phyloP scores from a whole-genome alignment of 2,329 filamentous ascomycete genomes.

The Dryadomyces quercus-mongolicae region DNA sequence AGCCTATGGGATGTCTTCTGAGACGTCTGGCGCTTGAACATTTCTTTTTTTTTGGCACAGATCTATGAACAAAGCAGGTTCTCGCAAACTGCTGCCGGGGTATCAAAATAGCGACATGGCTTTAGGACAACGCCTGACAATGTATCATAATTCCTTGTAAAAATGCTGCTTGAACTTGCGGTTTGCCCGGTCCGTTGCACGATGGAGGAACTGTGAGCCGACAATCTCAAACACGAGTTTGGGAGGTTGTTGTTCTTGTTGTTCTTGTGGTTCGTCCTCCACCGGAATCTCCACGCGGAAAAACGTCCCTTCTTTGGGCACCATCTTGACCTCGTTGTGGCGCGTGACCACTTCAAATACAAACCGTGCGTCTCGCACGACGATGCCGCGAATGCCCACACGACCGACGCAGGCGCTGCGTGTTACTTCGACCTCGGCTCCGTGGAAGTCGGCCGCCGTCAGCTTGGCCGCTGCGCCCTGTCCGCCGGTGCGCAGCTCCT shows the following conservation, averaged over 20 bases:
- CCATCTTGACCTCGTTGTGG: constrained; percentile 56
- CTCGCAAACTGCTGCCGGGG: not conserved
- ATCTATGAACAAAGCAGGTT: too few relatives aligned
- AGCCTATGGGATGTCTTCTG: constrained; percentile 92
- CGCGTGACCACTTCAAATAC: constrained; percentile 74
- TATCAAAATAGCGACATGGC: not conserved
- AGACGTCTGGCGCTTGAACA: too few relatives aligned
- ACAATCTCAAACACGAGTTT: constrained; percentile 68
- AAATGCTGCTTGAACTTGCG: constrained; percentile 87
- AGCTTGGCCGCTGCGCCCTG: constrained; percentile 59
- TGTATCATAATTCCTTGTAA: constrained; percentile 55
- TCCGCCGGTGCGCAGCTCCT: constrained; percentile 43
- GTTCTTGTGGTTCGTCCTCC: constrained; percentile 9
- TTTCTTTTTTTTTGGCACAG: not conserved
- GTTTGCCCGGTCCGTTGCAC: constrained; percentile 74
- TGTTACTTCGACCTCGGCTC: constrained; percentile 71
- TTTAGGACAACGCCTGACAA: too few relatives aligned
- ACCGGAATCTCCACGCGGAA: constrained; percentile 61
- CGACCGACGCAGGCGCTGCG: constrained; percentile 68
- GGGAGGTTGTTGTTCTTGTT: constrained; percentile 7
- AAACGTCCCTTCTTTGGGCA: constrained; percentile 84
- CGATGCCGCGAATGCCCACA: constrained; percentile 75
- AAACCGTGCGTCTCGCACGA: constrained; percentile 78
- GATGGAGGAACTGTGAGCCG: constrained; percentile 74
- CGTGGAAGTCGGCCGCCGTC: constrained; percentile 80